Conservation (phyloP, 2,329 filamentous ascomycete genomes). For the Alternaria sp. region DNA sequence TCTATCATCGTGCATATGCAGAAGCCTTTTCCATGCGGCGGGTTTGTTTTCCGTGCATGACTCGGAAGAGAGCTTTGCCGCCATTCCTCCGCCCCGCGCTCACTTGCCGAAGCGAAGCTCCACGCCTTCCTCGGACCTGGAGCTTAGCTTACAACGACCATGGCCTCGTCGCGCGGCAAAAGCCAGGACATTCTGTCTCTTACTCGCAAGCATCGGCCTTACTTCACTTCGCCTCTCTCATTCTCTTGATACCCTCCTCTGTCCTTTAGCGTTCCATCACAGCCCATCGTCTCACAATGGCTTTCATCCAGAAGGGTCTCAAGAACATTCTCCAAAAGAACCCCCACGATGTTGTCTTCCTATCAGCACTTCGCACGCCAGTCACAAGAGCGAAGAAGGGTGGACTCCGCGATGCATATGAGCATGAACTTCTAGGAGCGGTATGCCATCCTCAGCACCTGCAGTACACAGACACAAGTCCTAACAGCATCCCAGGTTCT, state of each 20-base stretch:
- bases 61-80: conserved; percentile 37
- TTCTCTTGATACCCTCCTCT: conserved; percentile 8
- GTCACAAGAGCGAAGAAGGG: conserved; percentile 85
- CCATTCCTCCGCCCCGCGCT: conserved; percentile 31
- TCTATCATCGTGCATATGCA: conserved; percentile 6
- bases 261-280: conserved; percentile 21
- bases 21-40: conserved; percentile 12
- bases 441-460: conserved; percentile 45
- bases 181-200: conserved; percentile 6
- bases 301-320: conserved; percentile 66
- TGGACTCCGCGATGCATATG: conserved; percentile 83
- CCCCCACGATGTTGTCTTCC: conserved; percentile 83
- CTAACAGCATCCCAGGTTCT: conserved; percentile 52
- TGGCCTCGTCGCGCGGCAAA: conserved; percentile 26
- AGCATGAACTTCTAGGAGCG: conserved; percentile 81
- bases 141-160: conserved; percentile 32
- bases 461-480: conserved; percentile 49
- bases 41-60: conserved; percentile 22
- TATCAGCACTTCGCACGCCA: conserved; percentile 88
- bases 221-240: background rate
- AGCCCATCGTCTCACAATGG: conserved; percentile 42
- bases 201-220: background rate
- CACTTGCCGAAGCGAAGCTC: conserved; percentile 46
- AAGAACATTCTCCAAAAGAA: conserved; percentile 78
- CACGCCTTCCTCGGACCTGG: conserved; percentile 26